Conservation (phyloP, 805 yeast genomes). For the Teunomyces pallodes region DNA sequence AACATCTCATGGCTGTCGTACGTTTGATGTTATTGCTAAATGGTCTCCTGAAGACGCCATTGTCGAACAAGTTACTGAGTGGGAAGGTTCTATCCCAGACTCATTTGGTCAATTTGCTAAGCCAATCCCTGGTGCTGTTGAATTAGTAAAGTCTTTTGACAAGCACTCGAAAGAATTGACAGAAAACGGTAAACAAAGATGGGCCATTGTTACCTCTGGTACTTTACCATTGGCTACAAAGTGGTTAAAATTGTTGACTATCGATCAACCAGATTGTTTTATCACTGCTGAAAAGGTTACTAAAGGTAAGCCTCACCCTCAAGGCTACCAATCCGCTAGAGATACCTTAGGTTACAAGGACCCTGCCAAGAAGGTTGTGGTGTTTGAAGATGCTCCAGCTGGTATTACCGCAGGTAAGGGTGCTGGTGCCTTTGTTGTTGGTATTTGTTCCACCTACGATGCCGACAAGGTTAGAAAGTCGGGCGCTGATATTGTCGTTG, state of each 20-base stretch:
- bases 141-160: slow-evolving; percentile 55
- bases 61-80: slow-evolving; percentile 58
- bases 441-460: slow-evolving; percentile 78
- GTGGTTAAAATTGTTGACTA: slow-evolving; percentile 68
- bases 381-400: slow-evolving; percentile 88
- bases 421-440: slow-evolving; percentile 80
- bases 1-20: slow-evolving; percentile 80
- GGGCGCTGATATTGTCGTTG: slow-evolving; percentile 81
- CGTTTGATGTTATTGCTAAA: slow-evolving; percentile 70
- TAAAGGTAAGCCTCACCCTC: slow-evolving; percentile 84
- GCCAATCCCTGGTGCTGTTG: slow-evolving; percentile 74
- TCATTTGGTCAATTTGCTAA: slow-evolving; percentile 70
- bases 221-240: slow-evolving; percentile 71
- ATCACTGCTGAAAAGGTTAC: slow-evolving; percentile 79
- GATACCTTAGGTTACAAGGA: slow-evolving; percentile 40
- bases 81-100: slow-evolving; percentile 69
- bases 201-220: slow-evolving; percentile 90
- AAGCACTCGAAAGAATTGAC: slow-evolving; percentile 43
- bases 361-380: slow-evolving; percentile 46
- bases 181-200: slow-evolving; percentile 49
- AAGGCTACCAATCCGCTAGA: slow-evolving; percentile 69
- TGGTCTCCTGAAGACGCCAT: slow-evolving; percentile 75
- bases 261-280: slow-evolving; percentile 67
- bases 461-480: slow-evolving; percentile 65
- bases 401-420: slow-evolving; percentile 81